phyloP scores from a whole-genome alignment of 371 early-diverging fungal species.

The Smittium culicis region DNA sequence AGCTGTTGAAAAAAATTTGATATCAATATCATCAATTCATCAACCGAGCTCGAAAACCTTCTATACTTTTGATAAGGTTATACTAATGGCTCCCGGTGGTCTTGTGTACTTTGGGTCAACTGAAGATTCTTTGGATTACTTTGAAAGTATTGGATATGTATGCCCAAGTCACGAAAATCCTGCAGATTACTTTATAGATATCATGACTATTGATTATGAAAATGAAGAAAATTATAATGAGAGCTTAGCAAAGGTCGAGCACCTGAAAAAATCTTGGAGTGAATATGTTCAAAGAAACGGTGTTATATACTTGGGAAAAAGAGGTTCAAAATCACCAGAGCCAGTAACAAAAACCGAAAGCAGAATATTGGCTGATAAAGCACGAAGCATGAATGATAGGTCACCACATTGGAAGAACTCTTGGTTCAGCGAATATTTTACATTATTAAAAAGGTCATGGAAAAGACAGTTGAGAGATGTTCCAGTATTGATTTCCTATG shows the following conservation, averaged over 20 bases:
- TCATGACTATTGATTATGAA: constrained; percentile 23
- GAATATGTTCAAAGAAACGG: too few species aligned
- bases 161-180: too few species aligned
- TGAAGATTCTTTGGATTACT: constrained; percentile 33
- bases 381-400: neutral
- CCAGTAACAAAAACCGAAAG: too few species aligned
- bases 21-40: constrained; percentile 57
- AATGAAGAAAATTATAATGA: constrained; percentile 14
- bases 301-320: constrained; percentile 1
- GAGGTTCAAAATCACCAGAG: constrained; percentile 12
- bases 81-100: too few species aligned
- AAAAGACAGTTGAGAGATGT: constrained; percentile 18
- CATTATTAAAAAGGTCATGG: constrained; percentile 25
- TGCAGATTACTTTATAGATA: too few species aligned
- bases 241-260: constrained; percentile 20
- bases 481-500: constrained; percentile 15
- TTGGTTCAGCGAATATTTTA: constrained; percentile 20
- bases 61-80: constrained; percentile 52
- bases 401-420: constrained; percentile 11
- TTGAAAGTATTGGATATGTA: constrained; percentile 41
- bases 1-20: constrained; percentile 41
- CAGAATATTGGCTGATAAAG: neutral
- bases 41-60: too few species aligned
- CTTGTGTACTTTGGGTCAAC: constrained; percentile 46
- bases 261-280: constrained; percentile 18